Percentiles rank a stretch among this genome's conserved stretches.
These are phyloP conservation scores for Tetrahymena malaccensis DNA, from an alignment of 73 alveolate genomes.

Conservation along the genomic window DNA sequence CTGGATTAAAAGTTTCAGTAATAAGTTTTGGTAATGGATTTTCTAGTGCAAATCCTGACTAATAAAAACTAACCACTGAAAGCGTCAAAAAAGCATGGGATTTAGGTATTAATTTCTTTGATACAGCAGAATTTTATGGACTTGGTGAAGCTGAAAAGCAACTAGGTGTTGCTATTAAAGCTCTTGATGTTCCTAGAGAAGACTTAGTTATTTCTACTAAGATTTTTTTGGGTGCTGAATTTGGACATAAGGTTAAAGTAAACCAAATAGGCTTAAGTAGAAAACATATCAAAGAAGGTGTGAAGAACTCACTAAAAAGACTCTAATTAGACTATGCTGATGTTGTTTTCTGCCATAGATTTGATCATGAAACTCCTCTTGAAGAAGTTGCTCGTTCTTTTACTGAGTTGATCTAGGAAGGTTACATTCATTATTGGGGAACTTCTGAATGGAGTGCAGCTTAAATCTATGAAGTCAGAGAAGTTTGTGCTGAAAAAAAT, in stretches of 20 bases:
- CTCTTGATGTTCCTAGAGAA: constrained; percentile 39
- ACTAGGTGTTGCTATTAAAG: constrained; percentile 47
- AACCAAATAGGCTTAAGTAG: too few species aligned
- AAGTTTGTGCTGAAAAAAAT: constrained; percentile 48
- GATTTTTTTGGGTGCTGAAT: constrained; percentile 57
- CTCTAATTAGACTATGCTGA: constrained; percentile 62
- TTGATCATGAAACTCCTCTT: constrained; percentile 54
- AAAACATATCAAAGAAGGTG: neutral
- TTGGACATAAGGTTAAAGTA: neutral
- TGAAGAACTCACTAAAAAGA: constrained; percentile 37
- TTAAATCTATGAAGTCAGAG: constrained; percentile 46
- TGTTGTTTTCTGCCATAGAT: constrained; percentile 49
- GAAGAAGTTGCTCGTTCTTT: constrained; percentile 68
- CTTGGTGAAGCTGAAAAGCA: constrained; percentile 61
- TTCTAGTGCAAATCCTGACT: constrained; percentile 21
- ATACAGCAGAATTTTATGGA: constrained; percentile 92
- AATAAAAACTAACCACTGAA: constrained; percentile 20
- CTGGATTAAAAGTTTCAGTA: constrained; percentile 87
- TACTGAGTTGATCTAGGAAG: constrained; percentile 48
- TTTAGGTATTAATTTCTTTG: constrained; percentile 86
- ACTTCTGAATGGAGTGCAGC: constrained; percentile 67
- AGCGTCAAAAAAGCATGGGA: constrained; percentile 52
- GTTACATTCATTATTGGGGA: constrained; percentile 62
- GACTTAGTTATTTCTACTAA: constrained; percentile 81
- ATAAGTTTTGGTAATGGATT: constrained; percentile 80